Conservation (phyloP, 2,329 filamentous ascomycete species). For the Botrytis tulipae region DNA sequence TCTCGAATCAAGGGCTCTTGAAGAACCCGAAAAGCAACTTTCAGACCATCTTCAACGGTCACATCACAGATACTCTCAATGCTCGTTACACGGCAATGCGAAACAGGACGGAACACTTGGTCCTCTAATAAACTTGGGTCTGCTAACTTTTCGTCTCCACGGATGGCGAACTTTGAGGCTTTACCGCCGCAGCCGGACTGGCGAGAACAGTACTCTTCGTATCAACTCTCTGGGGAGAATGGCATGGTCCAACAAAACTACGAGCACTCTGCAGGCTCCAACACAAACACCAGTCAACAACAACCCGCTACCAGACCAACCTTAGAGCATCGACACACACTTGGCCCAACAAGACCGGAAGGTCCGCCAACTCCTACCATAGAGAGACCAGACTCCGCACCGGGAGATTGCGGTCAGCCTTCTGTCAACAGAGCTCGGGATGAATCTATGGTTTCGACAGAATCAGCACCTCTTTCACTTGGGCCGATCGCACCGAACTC, state of each 20-base stretch:
- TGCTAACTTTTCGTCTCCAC: conserved; percentile 38
- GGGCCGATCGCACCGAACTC: conserved; percentile 43
- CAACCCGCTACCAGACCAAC: conserved; percentile 29
- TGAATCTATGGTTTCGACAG: conserved; percentile 43
- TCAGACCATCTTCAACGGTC: conserved; percentile 18
- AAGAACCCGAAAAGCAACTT: conserved; percentile 5
- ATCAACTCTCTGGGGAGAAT: conserved; percentile 36
- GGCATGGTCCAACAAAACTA: conserved; percentile 33
- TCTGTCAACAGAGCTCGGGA: conserved; percentile 41
- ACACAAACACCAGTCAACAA: conserved; percentile 29
- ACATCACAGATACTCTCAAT: conserved; percentile 37
- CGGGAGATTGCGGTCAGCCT: conserved; percentile 31
- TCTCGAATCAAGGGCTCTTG: conserved; percentile 17
- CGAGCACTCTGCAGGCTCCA: conserved; percentile 33
- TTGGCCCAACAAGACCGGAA: conserved; percentile 33
- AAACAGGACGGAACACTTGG: conserved; percentile 42
- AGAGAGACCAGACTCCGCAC: conserved; percentile 38
- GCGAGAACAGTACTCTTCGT: conserved; percentile 40
- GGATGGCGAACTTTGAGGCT: conserved; percentile 42
- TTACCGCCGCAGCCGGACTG: conserved; percentile 40
- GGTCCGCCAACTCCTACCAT: conserved; percentile 27
- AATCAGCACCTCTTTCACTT: conserved; percentile 42
- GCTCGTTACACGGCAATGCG: conserved; percentile 41
- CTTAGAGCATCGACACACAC: conserved; percentile 37
- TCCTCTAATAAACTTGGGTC: conserved; percentile 40